Evolutionary conservation across 2,329 filamentous ascomycete species (phyloP).

Genomic region (Trichoderma arundinaceum): DNA sequence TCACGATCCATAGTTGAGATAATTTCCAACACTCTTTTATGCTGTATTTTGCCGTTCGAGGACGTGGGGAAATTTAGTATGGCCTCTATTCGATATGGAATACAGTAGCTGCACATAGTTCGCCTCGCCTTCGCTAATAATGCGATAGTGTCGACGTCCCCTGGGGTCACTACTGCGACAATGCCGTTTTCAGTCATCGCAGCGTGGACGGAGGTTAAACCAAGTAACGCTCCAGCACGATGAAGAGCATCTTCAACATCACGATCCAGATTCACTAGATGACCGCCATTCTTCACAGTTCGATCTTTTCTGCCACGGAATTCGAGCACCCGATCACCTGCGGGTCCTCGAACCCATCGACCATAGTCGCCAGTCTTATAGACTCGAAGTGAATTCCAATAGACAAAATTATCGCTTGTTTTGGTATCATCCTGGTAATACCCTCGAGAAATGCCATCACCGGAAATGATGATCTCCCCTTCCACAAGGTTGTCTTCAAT

Average conservation of each 20-base stretch:
- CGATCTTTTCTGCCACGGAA: conserved; percentile 29
- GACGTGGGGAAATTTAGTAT: conserved; percentile 9
- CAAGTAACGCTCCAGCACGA: neutral
- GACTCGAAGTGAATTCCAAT: conserved; percentile 1
- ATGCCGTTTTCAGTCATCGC: conserved; percentile 25
- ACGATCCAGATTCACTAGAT: conserved; percentile 29
- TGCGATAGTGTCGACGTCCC: neutral
- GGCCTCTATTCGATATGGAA: conserved; percentile 22
- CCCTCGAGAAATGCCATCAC: conserved; percentile 21
- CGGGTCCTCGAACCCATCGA: conserved; percentile 13
- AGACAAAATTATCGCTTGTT: neutral
- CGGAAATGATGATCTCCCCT: conserved; percentile 25
- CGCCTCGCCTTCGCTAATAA: conserved; percentile 9
- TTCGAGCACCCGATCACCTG: conserved; percentile 23
- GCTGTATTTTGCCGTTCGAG: conserved; percentile 29
- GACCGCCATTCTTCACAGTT: conserved; percentile 28
- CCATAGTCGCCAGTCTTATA: conserved; percentile 28
- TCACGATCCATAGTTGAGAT: neutral
- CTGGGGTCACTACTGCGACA: conserved; percentile 28
- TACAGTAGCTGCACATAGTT: conserved; percentile 24
- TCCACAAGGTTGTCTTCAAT: conserved; percentile 17
- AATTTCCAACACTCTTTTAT: neutral
- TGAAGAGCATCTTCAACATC: conserved; percentile 26
- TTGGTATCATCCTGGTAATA: conserved; percentile 24
- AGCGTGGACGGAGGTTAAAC: conserved; percentile 20